Conservation (phyloP, 2,329 filamentous ascomycete species). For the Beauveria rudraprayagi region DNA sequence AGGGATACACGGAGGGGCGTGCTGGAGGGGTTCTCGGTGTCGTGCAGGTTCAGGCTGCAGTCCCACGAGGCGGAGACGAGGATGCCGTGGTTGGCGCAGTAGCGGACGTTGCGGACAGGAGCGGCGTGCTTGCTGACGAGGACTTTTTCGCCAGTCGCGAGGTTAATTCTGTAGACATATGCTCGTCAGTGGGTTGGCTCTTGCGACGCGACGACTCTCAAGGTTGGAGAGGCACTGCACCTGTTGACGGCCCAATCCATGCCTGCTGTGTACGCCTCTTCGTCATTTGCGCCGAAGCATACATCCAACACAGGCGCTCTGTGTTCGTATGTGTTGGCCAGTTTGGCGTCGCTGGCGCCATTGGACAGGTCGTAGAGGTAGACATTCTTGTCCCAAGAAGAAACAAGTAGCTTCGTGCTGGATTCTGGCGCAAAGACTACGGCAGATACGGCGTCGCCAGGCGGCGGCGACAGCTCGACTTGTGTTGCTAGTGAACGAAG, state of each 20-base stretch:
- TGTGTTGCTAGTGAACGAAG: slow-evolving; percentile 49
- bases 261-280: slow-evolving; percentile 78
- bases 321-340: slow-evolving; percentile 70
- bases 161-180: slow-evolving; percentile 45
- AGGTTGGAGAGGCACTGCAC: slow-evolving; percentile 32
- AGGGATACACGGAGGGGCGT: slow-evolving; percentile 59
- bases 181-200: background rate
- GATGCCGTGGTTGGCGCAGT: slow-evolving; percentile 65
- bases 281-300: slow-evolving; percentile 77
- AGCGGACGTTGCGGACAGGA: slow-evolving; percentile 77
- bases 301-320: slow-evolving; percentile 82
- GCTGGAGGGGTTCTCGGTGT: slow-evolving; percentile 44
- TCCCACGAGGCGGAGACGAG: slow-evolving; percentile 94
- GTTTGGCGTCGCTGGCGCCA: slow-evolving; percentile 42
- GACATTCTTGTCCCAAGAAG: slow-evolving; percentile 89
- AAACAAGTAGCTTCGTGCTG: slow-evolving; percentile 72
- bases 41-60: slow-evolving; percentile 77
- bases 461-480: slow-evolving; percentile 75
- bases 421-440: slow-evolving; percentile 75
- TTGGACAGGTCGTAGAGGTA: slow-evolving; percentile 76
- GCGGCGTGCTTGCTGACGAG: slow-evolving; percentile 70
- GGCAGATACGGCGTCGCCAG: slow-evolving; percentile 78
- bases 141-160: slow-evolving; percentile 63
- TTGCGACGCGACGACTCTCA: background rate
- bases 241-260: slow-evolving; percentile 79